phyloP scores from a whole-genome alignment of 805 yeast species.

The Candida taoyuanica region DNA sequence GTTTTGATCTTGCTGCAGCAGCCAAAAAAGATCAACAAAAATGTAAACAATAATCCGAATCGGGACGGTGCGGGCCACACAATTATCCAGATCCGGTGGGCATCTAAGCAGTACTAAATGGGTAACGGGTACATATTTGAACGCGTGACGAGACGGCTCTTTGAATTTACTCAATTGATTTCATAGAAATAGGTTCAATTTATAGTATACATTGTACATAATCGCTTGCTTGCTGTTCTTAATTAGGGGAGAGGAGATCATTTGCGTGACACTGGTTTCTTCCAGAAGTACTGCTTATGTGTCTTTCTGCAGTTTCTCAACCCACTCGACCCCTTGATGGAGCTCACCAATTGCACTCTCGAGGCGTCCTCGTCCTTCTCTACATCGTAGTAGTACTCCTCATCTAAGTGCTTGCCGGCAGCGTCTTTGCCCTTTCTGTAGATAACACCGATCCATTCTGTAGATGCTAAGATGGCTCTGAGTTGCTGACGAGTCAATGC shows the following conservation, averaged over 20 bases:
- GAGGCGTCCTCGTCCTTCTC: slow-evolving; percentile 73
- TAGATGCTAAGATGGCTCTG: slow-evolving; percentile 38
- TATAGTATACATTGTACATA: background rate
- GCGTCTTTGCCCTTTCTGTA: slow-evolving; percentile 92
- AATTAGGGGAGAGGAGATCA: slow-evolving; percentile 5
- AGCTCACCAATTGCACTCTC: slow-evolving; percentile 65
- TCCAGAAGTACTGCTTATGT: slow-evolving; percentile 71
- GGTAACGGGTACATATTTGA: too few relatives aligned
- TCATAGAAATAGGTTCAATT: background rate
- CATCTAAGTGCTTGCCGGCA: slow-evolving; percentile 90
- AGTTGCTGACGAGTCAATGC: slow-evolving; percentile 41
- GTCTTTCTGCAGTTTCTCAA: slow-evolving; percentile 87
- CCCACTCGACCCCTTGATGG: slow-evolving; percentile 74
- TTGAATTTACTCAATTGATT: too few relatives aligned
- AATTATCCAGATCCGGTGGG: slow-evolving; percentile 1
- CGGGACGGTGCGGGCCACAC: slow-evolving; percentile 9
- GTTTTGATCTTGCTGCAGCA: slow-evolving; percentile 3
- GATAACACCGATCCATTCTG: slow-evolving; percentile 78
- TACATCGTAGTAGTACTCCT: slow-evolving; percentile 86
- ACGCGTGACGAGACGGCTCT: too few relatives aligned
- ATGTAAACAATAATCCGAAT: slow-evolving; percentile 10
- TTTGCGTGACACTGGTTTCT: slow-evolving; percentile 34
- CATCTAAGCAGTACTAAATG: too few relatives aligned
- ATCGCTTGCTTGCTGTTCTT: background rate
- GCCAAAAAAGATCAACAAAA: slow-evolving; percentile 2